phyloP scores from a whole-genome alignment of 2,329 filamentous ascomycete species.

The Xylaria sp. region DNA sequence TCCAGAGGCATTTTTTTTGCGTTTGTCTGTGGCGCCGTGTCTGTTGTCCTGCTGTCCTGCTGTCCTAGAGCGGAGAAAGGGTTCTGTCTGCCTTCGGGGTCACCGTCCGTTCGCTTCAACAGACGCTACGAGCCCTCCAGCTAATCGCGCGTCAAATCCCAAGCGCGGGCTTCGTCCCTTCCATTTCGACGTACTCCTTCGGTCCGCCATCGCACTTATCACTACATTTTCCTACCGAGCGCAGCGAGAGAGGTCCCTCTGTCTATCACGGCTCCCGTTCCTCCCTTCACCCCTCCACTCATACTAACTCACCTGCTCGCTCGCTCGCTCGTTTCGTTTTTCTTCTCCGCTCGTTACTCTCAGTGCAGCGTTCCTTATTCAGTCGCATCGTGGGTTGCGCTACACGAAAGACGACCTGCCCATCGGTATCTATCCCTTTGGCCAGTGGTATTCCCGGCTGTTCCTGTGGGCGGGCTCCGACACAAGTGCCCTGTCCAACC shows the following conservation, averaged over 20 bases:
- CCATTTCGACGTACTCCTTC: slow-evolving; percentile 31
- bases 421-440: slow-evolving; percentile 12
- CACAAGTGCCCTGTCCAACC: slow-evolving; percentile 33
- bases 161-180: slow-evolving; percentile 51
- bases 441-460: slow-evolving; percentile 28
- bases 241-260: background rate
- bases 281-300: slow-evolving; percentile 3
- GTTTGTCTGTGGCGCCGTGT: slow-evolving; percentile 3
- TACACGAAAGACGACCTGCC: slow-evolving; percentile 37
- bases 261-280: background rate
- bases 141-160: slow-evolving; percentile 60
- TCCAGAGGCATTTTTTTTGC: slow-evolving; percentile 15
- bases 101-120: slow-evolving; percentile 48
- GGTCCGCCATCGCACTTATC: slow-evolving; percentile 16
- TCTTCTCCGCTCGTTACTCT: slow-evolving; percentile 16
- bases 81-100: slow-evolving; percentile 36
- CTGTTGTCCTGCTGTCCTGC: slow-evolving; percentile 12
- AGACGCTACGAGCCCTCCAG: slow-evolving; percentile 52
- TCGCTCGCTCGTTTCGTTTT: slow-evolving; percentile 3
- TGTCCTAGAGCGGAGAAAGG: slow-evolving; percentile 36
- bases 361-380: slow-evolving; percentile 14
- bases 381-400: slow-evolving; percentile 45
- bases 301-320: background rate
- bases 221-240: slow-evolving; percentile 22
- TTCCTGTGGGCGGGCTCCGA: slow-evolving; percentile 36